A percentile compares a stretch with the other conserved stretches of the same genome.
Evolutionary conservation across 1,284 basidiomycete species (phyloP).

Genomic region (Ustilago vetiveriae): DNA sequence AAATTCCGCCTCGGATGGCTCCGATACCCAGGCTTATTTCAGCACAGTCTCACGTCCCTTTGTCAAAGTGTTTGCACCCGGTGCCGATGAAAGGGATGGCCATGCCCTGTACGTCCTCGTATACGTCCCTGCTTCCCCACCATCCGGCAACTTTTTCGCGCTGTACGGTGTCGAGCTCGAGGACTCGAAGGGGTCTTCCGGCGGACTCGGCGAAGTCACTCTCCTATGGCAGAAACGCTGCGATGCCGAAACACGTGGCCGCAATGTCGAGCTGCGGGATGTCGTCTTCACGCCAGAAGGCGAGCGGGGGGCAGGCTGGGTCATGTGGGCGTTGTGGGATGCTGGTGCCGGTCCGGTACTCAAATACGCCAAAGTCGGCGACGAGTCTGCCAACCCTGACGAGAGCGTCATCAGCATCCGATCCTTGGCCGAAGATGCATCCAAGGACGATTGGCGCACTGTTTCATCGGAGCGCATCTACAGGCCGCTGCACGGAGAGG

Average conservation of each 20-base stretch:
- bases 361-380: conserved; percentile 44
- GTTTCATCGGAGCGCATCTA: conserved; percentile 42
- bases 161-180: conserved; percentile 61
- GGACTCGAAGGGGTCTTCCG: conserved; percentile 49
- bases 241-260: conserved; percentile 47
- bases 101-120: conserved; percentile 53
- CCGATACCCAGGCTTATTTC: conserved; percentile 36
- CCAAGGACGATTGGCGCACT: conserved; percentile 49
- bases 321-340: conserved; percentile 63
- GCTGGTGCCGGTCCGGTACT: conserved; percentile 50
- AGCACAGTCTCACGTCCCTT: conserved; percentile 40
- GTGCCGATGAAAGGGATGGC: conserved; percentile 28
- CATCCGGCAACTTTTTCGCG: conserved; percentile 55
- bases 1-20: not conserved
- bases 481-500: conserved; percentile 53
- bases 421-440: conserved; percentile 22
- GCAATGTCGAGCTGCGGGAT: conserved; percentile 60
- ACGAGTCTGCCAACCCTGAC: conserved; percentile 32
- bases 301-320: conserved; percentile 39
- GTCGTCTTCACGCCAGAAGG: conserved; percentile 43
- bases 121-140: conserved; percentile 56
- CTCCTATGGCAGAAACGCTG: conserved; percentile 60
- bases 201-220: conserved; percentile 54
- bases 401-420: conserved; percentile 34
- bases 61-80: conserved; percentile 46